A percentile compares a stretch with the other conserved stretches of the same genome.
phyloP scores from a whole-genome alignment of 2,329 filamentous ascomycete species.

The Pseudopyricularia javanii region DNA sequence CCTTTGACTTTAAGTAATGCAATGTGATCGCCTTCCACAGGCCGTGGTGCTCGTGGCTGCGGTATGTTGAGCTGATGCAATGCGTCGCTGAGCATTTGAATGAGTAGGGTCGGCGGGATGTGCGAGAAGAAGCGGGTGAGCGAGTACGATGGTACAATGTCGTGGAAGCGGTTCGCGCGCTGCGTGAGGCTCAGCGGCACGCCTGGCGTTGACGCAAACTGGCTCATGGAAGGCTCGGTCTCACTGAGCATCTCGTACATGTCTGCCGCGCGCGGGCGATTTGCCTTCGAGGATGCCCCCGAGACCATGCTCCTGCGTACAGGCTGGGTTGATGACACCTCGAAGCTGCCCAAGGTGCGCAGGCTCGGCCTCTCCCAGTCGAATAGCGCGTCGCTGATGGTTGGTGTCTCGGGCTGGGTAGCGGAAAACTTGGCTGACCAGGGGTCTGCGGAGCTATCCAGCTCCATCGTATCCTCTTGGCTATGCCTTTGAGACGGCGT shows the following conservation, averaged over 20 bases:
- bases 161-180: constrained; percentile 73
- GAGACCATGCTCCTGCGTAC: constrained; percentile 21
- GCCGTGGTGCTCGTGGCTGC: constrained; percentile 34
- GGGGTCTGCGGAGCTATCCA: constrained; percentile 38
- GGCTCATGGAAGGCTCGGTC: constrained; percentile 65
- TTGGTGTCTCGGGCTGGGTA: constrained; percentile 73
- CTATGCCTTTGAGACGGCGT: constrained; percentile 28
- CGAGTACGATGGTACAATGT: constrained; percentile 79
- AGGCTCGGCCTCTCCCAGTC: constrained; percentile 74
- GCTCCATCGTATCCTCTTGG: constrained; percentile 43
- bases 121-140: constrained; percentile 88
- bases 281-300: constrained; percentile 18
- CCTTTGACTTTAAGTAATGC: constrained; percentile 63
- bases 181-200: constrained; percentile 81
- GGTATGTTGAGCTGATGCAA: constrained; percentile 79
- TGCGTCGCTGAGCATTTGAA: constrained; percentile 69
- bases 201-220: constrained; percentile 70
- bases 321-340: constrained; percentile 38
- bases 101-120: constrained; percentile 60
- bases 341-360: constrained; percentile 33
- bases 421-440: constrained; percentile 47
- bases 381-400: constrained; percentile 58
- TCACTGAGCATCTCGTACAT: constrained; percentile 57
- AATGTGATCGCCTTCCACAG: constrained; percentile 37
- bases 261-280: constrained; percentile 4